phyloP scores from a whole-genome alignment of 1,284 basidiomycete species.

The Pseudozyma sp. region DNA sequence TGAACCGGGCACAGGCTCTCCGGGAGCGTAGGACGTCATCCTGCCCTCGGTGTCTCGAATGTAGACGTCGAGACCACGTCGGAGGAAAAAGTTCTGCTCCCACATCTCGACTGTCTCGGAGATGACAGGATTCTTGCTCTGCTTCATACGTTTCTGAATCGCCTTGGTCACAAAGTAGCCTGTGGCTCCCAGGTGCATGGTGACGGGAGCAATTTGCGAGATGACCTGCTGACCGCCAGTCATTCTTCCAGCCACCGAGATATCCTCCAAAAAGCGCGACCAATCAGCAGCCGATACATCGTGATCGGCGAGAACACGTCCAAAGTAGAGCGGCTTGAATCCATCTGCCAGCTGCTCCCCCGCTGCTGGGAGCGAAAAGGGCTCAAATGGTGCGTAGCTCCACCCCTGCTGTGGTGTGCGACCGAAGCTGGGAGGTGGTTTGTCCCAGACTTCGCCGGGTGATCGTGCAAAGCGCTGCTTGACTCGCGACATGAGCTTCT shows the following conservation, averaged over 20 bases:
- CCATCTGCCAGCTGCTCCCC: constrained; percentile 18
- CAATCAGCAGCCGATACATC: constrained; percentile 32
- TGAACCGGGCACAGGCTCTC: neutral
- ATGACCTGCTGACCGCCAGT: constrained; percentile 14
- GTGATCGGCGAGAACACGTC: constrained; percentile 14
- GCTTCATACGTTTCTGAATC: constrained; percentile 20
- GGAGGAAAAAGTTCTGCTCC: constrained; percentile 28
- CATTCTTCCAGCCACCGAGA: constrained; percentile 20
- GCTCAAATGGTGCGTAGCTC: constrained; percentile 7
- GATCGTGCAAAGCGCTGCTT: constrained; percentile 27
- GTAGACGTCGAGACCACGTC: constrained; percentile 27
- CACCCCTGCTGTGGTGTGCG: constrained; percentile 3
- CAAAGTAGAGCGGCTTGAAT: constrained; percentile 22
- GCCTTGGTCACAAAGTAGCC: constrained; percentile 28
- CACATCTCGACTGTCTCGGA: constrained; percentile 21
- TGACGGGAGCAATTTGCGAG: constrained; percentile 22
- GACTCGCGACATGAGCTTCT: constrained; percentile 11
- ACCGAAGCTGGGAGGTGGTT: constrained; percentile 11
- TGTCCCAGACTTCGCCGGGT: constrained; percentile 11
- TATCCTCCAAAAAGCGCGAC: constrained; percentile 24
- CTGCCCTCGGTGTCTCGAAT: constrained; percentile 11
- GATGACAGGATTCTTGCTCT: constrained; percentile 10
- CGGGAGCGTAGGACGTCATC: constrained; percentile 3
- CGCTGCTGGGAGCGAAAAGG: constrained; percentile 2
- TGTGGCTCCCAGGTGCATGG: constrained; percentile 17